phyloP scores from a whole-genome alignment of 495 filamentous ascomycete genomes.

The Daldinia grandis region DNA sequence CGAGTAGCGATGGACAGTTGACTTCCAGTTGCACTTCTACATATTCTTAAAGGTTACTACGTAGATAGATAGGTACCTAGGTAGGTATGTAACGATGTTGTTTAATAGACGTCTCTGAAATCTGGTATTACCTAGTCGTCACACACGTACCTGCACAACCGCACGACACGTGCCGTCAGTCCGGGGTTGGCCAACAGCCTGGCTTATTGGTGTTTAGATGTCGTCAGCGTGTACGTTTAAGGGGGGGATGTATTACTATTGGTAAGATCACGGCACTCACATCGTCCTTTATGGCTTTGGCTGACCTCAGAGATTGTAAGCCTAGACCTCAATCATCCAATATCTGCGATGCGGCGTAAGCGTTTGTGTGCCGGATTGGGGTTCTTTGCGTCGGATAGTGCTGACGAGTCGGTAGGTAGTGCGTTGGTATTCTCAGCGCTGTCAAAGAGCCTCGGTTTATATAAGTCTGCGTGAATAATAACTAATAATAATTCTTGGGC shows the following conservation, averaged over 20 bases:
- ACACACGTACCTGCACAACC: not conserved
- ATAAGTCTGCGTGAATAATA: not conserved
- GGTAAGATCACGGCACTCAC: conserved; percentile 3
- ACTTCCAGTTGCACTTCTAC: not conserved
- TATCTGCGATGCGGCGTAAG: not conserved
- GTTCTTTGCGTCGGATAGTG: conserved; percentile 8
- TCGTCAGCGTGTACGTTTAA: conserved; percentile 11
- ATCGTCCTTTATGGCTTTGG: not conserved
- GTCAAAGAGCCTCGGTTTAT: conserved; percentile 3
- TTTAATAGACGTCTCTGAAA: not conserved
- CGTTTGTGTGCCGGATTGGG: not conserved
- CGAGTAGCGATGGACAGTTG: not conserved
- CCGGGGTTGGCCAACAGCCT: not conserved
- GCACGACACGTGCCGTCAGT: not conserved
- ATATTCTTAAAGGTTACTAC: not conserved
- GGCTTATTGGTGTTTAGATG: conserved; percentile 1
- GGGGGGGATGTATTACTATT: conserved; percentile 3
- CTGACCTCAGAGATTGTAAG: conserved; percentile 19
- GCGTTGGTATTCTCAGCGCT: not conserved
- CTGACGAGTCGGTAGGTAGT: conserved; percentile 1
- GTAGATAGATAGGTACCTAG: no score
- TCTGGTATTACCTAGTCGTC: not conserved
- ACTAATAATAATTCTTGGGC: not conserved
- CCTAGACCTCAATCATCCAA: not conserved
- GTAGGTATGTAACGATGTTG: not conserved